A percentile compares a stretch with the other conserved stretches of the same genome.
Conservation (phyloP, 2,329 filamentous ascomycete genomes). For the Fusarium irregulare region DNA sequence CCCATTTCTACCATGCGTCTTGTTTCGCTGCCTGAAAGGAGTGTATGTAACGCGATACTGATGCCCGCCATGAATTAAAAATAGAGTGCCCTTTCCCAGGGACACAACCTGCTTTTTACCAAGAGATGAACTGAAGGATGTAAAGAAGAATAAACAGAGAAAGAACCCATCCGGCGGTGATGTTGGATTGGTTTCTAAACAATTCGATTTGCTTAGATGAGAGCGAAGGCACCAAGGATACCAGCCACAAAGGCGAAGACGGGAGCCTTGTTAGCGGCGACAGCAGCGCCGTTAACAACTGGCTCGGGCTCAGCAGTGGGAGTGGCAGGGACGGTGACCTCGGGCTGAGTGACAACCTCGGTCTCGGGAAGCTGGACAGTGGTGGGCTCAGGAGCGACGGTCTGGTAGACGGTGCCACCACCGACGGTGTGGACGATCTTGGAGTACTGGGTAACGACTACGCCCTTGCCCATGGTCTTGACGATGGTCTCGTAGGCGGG, state of each 20-base stretch:
- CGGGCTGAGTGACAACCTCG: conserved; percentile 37
- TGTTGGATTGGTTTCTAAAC: not conserved
- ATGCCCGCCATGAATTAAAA: conserved; percentile 29
- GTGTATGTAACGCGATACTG: conserved; percentile 20
- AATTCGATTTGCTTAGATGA: conserved; percentile 47
- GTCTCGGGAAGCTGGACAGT: conserved; percentile 45
- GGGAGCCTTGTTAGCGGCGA: conserved; percentile 49
- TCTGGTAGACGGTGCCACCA: conserved; percentile 42
- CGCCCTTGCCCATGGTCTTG: conserved; percentile 37
- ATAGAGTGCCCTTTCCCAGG: conserved; percentile 15
- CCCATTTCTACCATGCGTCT: conserved; percentile 12
- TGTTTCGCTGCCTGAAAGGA: conserved; percentile 24
- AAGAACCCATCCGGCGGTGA: conserved; percentile 19
- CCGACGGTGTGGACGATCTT: conserved; percentile 43
- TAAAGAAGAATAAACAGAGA: conserved; percentile 11
- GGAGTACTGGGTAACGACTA: conserved; percentile 45
- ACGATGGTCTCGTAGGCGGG: conserved; percentile 46
- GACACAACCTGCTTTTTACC: conserved; percentile 22
- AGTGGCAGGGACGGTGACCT: conserved; percentile 38
- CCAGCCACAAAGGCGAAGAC: conserved; percentile 54
- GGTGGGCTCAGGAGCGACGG: conserved; percentile 49
- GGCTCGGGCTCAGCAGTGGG: conserved; percentile 37
- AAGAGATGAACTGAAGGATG: conserved; percentile 11
- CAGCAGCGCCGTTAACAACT: conserved; percentile 48
- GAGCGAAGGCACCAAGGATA: conserved; percentile 52